Evolutionary conservation across 495 filamentous ascomycete genomes (phyloP).

Genomic region (Tuber brumale): DNA sequence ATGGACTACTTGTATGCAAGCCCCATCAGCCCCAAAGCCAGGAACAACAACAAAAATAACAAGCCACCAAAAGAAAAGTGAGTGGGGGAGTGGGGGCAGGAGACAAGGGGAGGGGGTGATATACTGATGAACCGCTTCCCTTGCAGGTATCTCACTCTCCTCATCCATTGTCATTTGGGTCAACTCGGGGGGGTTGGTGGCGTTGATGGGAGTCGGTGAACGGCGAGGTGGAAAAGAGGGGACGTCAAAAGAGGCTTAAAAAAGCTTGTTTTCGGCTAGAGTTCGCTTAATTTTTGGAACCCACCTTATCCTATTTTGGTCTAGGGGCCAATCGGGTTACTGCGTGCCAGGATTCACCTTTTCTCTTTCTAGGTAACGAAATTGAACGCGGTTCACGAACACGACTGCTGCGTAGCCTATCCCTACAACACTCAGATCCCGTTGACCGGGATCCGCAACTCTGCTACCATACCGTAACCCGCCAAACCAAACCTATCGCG

Average conservation of each 20-base stretch:
- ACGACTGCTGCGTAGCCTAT: no score
- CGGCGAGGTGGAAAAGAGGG: not conserved
- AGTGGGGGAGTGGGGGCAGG: not conserved
- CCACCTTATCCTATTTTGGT: not conserved
- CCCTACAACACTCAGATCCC: not conserved
- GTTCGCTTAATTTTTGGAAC: not conserved
- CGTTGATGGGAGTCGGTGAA: constrained; percentile 2
- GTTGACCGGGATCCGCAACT: not conserved
- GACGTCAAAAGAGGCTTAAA: constrained; percentile 1
- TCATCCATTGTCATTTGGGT: constrained; percentile 20
- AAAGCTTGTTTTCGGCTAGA: not conserved
- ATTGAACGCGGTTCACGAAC: no score
- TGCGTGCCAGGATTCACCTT: not conserved
- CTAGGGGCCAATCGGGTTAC: not conserved
- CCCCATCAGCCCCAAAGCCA: not conserved
- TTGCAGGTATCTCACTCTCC: constrained; percentile 21
- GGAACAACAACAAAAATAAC: constrained; percentile 4
- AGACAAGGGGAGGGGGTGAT: not conserved
- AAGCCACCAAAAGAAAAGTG: constrained; percentile 6
- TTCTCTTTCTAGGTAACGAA: not conserved
- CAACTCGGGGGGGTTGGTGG: not conserved
- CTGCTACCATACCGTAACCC: not conserved
- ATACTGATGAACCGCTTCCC: constrained; percentile 27
- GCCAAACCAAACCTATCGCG: not conserved
- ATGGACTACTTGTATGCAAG: constrained; percentile 48